Evolutionary conservation across 164 flowering plant genomes (phyloP).

Genomic region (Vitis amurensis): DNA sequence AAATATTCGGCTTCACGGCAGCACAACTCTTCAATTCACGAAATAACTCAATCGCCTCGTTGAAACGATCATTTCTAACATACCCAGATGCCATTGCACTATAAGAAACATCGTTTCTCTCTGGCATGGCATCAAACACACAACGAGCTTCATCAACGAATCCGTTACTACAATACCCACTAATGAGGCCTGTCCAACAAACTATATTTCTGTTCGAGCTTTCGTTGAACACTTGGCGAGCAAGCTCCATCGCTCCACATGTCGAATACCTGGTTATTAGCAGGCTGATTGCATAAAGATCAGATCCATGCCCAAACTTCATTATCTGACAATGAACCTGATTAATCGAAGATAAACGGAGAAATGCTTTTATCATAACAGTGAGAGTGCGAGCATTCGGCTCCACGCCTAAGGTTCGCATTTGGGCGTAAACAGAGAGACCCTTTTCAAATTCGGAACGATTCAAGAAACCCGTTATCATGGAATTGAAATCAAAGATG

Average conservation of each 20-base stretch:
- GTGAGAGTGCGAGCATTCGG: slow-evolving; percentile 22
- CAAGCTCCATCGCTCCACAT: slow-evolving; percentile 13
- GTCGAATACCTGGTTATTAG: slow-evolving; percentile 12
- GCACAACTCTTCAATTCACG: slow-evolving; percentile 9
- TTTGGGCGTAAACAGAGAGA: slow-evolving; percentile 12
- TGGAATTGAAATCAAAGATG: slow-evolving; percentile 23
- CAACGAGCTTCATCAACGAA: slow-evolving; percentile 18
- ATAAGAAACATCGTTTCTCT: slow-evolving; percentile 25
- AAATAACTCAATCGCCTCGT: slow-evolving; percentile 29
- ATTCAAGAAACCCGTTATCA: slow-evolving; percentile 20
- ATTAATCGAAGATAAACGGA: slow-evolving; percentile 8
- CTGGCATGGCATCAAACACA: slow-evolving; percentile 24
- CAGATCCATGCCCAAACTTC: slow-evolving; percentile 16
- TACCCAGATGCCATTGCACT: slow-evolving; percentile 36
- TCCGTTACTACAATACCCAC: slow-evolving; percentile 22
- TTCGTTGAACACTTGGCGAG: slow-evolving; percentile 18
- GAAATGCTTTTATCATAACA: slow-evolving; percentile 11
- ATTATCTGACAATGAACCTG: slow-evolving; percentile 20
- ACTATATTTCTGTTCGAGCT: slow-evolving; percentile 18
- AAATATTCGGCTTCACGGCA: slow-evolving; percentile 13
- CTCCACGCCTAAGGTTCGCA: slow-evolving; percentile 8
- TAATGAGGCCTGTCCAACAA: slow-evolving; percentile 25
- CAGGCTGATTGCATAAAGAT: slow-evolving; percentile 18
- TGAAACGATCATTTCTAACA: slow-evolving; percentile 17
- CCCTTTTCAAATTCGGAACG: slow-evolving; percentile 18